phyloP scores from a whole-genome alignment of 345 rosid species.

The Pistacia vera region DNA sequence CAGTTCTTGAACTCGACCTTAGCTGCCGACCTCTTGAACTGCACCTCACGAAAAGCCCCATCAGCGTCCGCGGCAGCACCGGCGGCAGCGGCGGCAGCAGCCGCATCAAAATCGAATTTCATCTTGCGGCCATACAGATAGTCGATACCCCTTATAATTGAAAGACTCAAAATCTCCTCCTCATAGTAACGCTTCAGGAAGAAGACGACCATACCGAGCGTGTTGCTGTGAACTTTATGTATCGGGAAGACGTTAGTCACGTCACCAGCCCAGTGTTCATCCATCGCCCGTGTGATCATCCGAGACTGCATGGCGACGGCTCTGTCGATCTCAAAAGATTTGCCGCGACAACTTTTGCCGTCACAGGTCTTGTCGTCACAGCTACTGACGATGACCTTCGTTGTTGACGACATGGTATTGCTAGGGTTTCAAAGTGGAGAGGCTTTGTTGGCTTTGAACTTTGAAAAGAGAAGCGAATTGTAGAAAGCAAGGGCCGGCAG shows the following conservation, averaged over 20 bases:
- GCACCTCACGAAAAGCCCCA: not conserved
- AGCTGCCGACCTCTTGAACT: not conserved
- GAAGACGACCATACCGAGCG: conserved; percentile 74
- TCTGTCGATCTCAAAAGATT: conserved; percentile 62
- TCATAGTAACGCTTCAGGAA: conserved; percentile 73
- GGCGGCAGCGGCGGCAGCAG: no score
- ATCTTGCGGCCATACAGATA: no score
- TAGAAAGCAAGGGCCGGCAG: no score
- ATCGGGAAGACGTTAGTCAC: conserved; percentile 63
- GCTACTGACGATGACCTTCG: conserved; percentile 53
- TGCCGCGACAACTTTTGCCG: conserved; percentile 25
- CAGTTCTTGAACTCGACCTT: conserved; percentile 45
- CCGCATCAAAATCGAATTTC: no score
- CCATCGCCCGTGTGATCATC: conserved; percentile 68
- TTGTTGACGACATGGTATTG: conserved; percentile 31
- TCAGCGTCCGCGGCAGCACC: no score
- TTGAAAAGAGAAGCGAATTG: no score
- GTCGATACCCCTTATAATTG: no score
- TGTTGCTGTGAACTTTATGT: conserved; percentile 71
- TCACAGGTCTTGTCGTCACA: conserved; percentile 32
- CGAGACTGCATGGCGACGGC: conserved; percentile 64
- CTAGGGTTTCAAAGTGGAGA: not conserved
- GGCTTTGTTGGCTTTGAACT: no score
- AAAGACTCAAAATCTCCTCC: no score
- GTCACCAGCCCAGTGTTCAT: conserved; percentile 53